Percentiles rank a stretch among this genome's conserved stretches.
Conservation (phyloP, 345 rosid genomes). For the Excoecaria agallocha region DNA sequence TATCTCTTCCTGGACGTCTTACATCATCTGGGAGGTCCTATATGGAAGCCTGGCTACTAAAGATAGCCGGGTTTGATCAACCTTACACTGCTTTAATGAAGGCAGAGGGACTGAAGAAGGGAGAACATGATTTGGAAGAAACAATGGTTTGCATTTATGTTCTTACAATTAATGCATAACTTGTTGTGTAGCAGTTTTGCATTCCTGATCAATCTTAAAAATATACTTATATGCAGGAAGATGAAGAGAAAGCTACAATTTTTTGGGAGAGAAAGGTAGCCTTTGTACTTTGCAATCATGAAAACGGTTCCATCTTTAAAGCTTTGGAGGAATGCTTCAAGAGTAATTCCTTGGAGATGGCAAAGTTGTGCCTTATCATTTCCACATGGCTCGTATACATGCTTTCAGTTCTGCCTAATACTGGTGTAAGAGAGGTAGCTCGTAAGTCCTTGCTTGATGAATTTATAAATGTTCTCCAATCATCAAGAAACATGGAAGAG, state of each 20-base stretch:
- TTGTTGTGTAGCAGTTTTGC: not conserved
- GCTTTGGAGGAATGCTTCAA: slow-evolving; percentile 60
- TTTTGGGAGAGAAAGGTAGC: slow-evolving; percentile 63
- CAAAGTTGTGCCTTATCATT: slow-evolving; percentile 51
- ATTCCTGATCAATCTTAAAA: not conserved
- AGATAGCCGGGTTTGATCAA: slow-evolving; percentile 51
- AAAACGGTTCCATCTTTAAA: slow-evolving; percentile 61
- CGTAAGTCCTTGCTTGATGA: slow-evolving; percentile 51
- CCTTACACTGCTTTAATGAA: slow-evolving; percentile 49
- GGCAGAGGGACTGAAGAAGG: slow-evolving; percentile 28
- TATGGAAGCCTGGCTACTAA: slow-evolving; percentile 59
- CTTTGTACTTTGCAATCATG: slow-evolving; percentile 61
- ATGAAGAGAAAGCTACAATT: slow-evolving; percentile 48
- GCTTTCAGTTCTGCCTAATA: slow-evolving; percentile 59
- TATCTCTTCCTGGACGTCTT: slow-evolving; percentile 49
- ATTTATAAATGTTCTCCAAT: slow-evolving; percentile 56
- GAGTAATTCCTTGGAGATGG: slow-evolving; percentile 56
- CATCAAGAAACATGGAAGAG: slow-evolving; percentile 59
- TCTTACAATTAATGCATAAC: not conserved
- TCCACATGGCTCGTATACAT: slow-evolving; percentile 58
- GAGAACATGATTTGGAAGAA: slow-evolving; percentile 36
- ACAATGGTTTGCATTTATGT: slow-evolving; percentile 34
- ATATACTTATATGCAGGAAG: slow-evolving; percentile 32
- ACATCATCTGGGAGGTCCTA: slow-evolving; percentile 45
- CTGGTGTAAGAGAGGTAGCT: slow-evolving; percentile 42